Evolutionary conservation across 176 grass and related monocot species (phyloP).

Genomic region (Cenchrus americanus): DNA sequence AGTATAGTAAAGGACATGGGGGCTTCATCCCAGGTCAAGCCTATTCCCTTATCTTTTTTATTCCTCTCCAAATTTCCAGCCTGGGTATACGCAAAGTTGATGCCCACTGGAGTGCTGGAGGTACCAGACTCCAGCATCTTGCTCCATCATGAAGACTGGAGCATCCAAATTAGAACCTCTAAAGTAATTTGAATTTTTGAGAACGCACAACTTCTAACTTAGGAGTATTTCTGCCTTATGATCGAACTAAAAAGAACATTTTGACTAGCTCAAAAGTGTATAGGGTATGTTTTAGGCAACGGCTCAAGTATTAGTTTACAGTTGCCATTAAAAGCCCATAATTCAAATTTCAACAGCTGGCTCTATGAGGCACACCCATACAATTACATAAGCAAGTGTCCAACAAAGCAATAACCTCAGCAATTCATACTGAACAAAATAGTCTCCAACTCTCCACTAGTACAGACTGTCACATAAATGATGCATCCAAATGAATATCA

Average conservation of each 20-base stretch:
- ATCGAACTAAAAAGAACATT: not conserved
- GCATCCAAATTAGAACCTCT: not conserved
- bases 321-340: not conserved
- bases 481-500: not conserved
- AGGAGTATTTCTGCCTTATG: not conserved
- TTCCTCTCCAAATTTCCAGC: not conserved
- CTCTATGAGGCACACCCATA: not conserved
- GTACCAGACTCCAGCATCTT: not conserved
- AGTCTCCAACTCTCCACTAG: not conserved
- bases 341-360: not conserved
- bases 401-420: not conserved
- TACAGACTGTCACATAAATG: conserved; percentile 26
- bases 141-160: not conserved
- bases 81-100: not conserved
- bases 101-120: not conserved
- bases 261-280: not conserved
- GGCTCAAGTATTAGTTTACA: not conserved
- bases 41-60: not conserved
- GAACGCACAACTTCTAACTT: not conserved
- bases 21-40: not conserved
- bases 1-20: conserved; percentile 5
- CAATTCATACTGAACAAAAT: conserved; percentile 14
- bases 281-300: not conserved
- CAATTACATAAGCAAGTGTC: conserved; percentile 4
- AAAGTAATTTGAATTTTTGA: not conserved